Evolutionary conservation across 176 grass and related monocot species (phyloP).

Genomic region (Cymbopogon citratus): DNA sequence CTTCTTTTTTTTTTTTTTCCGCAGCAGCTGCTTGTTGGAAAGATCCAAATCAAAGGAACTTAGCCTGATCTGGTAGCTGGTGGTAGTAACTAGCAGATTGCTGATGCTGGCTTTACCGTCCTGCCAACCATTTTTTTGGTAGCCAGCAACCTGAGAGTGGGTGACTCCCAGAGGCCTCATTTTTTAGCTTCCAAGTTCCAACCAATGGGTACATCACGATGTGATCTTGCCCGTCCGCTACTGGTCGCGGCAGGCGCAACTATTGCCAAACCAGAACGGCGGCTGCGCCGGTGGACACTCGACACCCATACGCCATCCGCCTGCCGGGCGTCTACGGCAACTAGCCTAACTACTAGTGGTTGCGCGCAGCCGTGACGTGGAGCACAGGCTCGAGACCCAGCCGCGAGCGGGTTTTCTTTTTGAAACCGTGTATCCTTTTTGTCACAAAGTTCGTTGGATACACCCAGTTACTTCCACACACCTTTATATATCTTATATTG

Average conservation of each 20-base stretch:
- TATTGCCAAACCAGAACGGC: not conserved
- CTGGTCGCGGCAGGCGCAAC: not conserved
- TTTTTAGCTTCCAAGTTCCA: not conserved
- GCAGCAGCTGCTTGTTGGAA: not conserved
- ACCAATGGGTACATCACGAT: not conserved
- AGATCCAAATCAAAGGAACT: not conserved
- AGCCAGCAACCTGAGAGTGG: not conserved
- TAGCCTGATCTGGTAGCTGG: not conserved
- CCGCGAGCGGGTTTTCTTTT: too few species aligned
- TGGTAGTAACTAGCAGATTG: not conserved
- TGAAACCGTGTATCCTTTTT: too few species aligned
- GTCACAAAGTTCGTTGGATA: too few species aligned
- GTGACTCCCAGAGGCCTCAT: not conserved
- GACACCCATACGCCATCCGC: not conserved
- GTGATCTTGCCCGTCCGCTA: not conserved
- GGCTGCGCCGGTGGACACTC: not conserved
- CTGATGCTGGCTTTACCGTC: not conserved
- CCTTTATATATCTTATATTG: too few species aligned
- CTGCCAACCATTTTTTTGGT: too few species aligned
- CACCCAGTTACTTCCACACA: too few species aligned
- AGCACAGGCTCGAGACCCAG: not conserved
- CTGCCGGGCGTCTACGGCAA: not conserved
- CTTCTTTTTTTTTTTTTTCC: not conserved
- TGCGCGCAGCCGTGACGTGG: not conserved
- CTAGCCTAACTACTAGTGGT: not conserved